phyloP scores from a whole-genome alignment of 2,329 filamentous ascomycete species.

The Colletotrichum sp. region DNA sequence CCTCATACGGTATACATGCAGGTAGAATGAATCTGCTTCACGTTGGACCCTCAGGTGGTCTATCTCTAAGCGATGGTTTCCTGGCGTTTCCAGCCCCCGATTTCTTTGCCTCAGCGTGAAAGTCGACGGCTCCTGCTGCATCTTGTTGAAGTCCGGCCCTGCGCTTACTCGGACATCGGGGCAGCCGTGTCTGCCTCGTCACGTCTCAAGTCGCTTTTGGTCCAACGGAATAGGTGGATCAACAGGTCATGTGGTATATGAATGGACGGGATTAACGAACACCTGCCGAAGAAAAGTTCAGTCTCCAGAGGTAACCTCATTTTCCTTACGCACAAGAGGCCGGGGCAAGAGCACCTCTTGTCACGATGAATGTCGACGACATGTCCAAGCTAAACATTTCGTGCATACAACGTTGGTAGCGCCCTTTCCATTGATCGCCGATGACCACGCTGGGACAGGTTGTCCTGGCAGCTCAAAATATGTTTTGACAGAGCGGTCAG shows the following conservation, averaged over 20 bases:
- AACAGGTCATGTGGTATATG: too few relatives aligned
- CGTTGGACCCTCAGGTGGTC: not conserved
- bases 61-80: not conserved
- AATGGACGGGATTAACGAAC: too few relatives aligned
- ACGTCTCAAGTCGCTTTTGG: too few relatives aligned
- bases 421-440: too few relatives aligned
- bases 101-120: not conserved
- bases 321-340: not conserved
- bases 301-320: not conserved
- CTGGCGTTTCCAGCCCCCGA: not conserved
- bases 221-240: too few relatives aligned
- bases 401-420: not conserved
- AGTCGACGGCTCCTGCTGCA: not conserved
- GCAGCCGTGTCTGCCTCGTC: not conserved
- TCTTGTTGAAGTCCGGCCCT: not conserved
- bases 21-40: constrained; percentile 6
- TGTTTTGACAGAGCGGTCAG: too few relatives aligned
- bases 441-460: not conserved
- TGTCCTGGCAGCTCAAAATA: not conserved
- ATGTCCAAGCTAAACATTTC: not conserved
- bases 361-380: not conserved
- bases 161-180: not conserved
- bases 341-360: not conserved
- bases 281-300: too few relatives aligned
- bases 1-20: not conserved